Base-by-base conservation (phyloP, 805 yeast genomes). In the Candida incommunis region DNA sequence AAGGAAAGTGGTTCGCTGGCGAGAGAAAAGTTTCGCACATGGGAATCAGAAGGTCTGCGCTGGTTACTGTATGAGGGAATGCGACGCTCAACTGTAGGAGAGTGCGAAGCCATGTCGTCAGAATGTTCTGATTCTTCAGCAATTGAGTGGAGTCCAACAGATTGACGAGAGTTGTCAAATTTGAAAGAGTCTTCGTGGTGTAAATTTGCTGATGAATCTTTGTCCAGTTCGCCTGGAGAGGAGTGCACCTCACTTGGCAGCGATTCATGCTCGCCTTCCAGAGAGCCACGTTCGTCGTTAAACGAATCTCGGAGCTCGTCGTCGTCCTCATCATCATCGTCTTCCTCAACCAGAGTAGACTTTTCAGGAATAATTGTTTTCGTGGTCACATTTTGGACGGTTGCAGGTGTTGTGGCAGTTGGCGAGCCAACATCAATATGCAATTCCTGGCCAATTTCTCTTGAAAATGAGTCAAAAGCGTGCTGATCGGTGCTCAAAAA, bases 301-400 rank as follows among this genome's bases (percentile, higher is more conserved):
- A 31, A 31, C 20, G 43, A 52, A 25, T 42, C 42, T 15, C 41
- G 43, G 9, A 49, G 48, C 22, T 45, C 59, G 1, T 57, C 63
- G 5, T 61, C 71, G 1, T 68, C 74, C 2, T 75, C 84, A 42
- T 80, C 92, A 49, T 82, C 94, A 51, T 82, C 94, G 45, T 87
- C 81, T 15, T 90, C 81, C 87, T 95, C 92, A 2, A 88, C 79
- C 58, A 90, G 69, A 40, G 80, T 76, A 0, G 95, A 84, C 59
- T 82, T 85, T 23, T 81, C 74, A 0, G 96, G 96, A n/a, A 82
- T 76, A 3, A 90, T 80, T 3, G 80, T 76, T 3, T 82, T 73
- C 11, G 82, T 61, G 50, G 43, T 45, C 4, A 50, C 54, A 26
- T 47, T 51, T 23, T 41, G 48, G n/a, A 34, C 42, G 29, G 41